phyloP scores from a whole-genome alignment of 495 filamentous ascomycete species.

The Cetradonia linearis region DNA sequence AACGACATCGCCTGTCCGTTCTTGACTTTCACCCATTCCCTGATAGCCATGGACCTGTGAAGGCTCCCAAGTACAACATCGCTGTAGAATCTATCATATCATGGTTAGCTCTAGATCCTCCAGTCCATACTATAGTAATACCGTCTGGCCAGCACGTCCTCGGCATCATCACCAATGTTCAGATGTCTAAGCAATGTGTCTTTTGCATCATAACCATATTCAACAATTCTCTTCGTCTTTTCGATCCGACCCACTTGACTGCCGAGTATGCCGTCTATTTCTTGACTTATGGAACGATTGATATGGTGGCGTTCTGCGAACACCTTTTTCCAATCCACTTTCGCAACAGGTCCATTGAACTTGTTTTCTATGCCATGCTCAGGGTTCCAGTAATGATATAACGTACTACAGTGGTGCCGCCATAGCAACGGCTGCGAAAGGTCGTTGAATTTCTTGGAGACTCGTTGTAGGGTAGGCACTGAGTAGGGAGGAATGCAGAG shows the following conservation, averaged over 20 bases:
- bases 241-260: constrained; percentile 58
- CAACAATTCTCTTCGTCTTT: constrained; percentile 57
- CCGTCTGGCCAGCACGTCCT: constrained; percentile 76
- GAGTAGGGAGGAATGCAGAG: constrained; percentile 44
- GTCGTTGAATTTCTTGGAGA: constrained; percentile 53
- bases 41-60: constrained; percentile 69
- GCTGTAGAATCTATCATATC: constrained; percentile 57
- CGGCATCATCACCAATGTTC: constrained; percentile 43
- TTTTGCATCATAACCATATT: constrained; percentile 76
- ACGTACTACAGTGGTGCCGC: constrained; percentile 57
- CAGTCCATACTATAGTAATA: constrained; percentile 29
- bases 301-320: constrained; percentile 49
- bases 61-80: constrained; percentile 62
- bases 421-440: constrained; percentile 67
- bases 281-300: constrained; percentile 43
- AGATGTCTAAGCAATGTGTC: constrained; percentile 66
- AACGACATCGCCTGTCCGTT: constrained; percentile 46
- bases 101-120: constrained; percentile 2
- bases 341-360: constrained; percentile 39
- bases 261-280: constrained; percentile 61
- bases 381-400: constrained; percentile 64
- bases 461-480: constrained; percentile 41
- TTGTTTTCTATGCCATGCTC: constrained; percentile 54
- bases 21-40: constrained; percentile 56
- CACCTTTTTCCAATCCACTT: constrained; percentile 66